Base-by-base conservation (phyloP, 2,329 filamentous ascomycete genomes). In the Fusarium sp. region DNA sequence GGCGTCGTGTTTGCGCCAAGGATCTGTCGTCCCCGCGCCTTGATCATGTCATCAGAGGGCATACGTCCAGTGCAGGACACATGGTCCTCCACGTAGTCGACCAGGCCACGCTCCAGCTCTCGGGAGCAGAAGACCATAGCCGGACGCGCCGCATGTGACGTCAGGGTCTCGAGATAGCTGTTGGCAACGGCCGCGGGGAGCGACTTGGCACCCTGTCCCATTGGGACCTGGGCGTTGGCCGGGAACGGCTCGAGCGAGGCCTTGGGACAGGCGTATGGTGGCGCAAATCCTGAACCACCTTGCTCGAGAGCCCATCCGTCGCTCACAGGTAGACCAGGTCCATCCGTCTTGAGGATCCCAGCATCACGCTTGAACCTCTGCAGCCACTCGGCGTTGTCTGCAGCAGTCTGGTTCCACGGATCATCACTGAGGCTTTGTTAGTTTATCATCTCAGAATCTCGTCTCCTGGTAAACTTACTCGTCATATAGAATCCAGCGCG, bases 321-420 rank as follows among this genome's bases (percentile, higher is more conserved):
- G 23, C 76, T 78, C 2, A 74, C 67, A 0, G 81, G 79, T 0
- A 89, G 79, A 2, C 86, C 86, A 0, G 86, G 86, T 0, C 86
- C 85, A 4, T 80, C 77, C 9, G 81, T 79, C n/a, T 80, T 76
- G 1, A 85, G 75, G 29, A 90, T 84, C 16, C 86, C 86, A 0
- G 80, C 81, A 51, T 87, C 83, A 10, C 86, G 83, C 76, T 90
- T 90, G 79, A 90, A 89, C 46, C 87, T 83, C 61, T 83, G 81
- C 11, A 90, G 81, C 88, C 88, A 90, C 76, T 90, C 87, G 1
- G 81, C 82, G 68, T 90, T 89, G 72, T 90, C 88, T 29, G 87
- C 87, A 1, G 86, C 85, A 0, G 87, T 90, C 70, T 88, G 85
- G 74, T 90, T 89, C 85, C 87, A 89, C 2, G 86, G 86, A 70